phyloP scores from a whole-genome alignment of 2,329 filamentous ascomycete genomes.

The Magnaporthiopsis poae region DNA sequence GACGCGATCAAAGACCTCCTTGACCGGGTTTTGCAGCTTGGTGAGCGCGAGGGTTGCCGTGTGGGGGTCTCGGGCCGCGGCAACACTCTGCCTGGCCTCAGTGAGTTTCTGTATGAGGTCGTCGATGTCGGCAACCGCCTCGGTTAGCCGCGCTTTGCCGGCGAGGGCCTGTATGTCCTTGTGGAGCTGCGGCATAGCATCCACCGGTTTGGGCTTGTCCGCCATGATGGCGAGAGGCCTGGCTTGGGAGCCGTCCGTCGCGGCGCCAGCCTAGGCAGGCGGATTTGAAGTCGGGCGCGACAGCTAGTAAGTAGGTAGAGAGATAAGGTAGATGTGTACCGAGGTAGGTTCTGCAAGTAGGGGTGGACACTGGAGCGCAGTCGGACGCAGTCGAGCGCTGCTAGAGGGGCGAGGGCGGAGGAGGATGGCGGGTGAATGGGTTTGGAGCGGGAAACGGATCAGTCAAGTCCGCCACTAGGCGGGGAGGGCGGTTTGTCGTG shows the following conservation, averaged over 20 bases:
- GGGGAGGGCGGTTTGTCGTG: background rate
- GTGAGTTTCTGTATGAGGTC: conserved; percentile 69
- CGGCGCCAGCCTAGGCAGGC: background rate
- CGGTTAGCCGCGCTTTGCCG: conserved; percentile 57
- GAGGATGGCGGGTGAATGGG: background rate
- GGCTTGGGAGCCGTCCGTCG: background rate
- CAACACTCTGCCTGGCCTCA: conserved; percentile 63
- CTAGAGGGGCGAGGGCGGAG: background rate
- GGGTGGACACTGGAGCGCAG: too few relatives aligned
- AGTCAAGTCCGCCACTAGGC: background rate
- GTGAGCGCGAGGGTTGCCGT: conserved; percentile 65
- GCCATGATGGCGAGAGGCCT: conserved; percentile 13
- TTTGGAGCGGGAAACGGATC: background rate
- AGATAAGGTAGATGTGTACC: background rate
- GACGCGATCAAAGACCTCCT: conserved; percentile 67
- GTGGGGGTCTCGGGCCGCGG: conserved; percentile 51
- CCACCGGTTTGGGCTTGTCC: conserved; percentile 7
- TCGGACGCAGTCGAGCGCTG: background rate
- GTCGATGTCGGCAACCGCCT: conserved; percentile 71
- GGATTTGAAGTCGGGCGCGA: background rate
- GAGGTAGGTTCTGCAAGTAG: too few relatives aligned
- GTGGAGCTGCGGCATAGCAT: conserved; percentile 45
- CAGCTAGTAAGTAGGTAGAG: background rate
- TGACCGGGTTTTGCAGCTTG: conserved; percentile 77
- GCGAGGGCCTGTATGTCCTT: conserved; percentile 66